Percentiles rank a stretch among this genome's conserved stretches.
These are phyloP conservation scores for Lippia alba DNA, from an alignment of 305 asterid genomes.

Conservation along the genomic window DNA sequence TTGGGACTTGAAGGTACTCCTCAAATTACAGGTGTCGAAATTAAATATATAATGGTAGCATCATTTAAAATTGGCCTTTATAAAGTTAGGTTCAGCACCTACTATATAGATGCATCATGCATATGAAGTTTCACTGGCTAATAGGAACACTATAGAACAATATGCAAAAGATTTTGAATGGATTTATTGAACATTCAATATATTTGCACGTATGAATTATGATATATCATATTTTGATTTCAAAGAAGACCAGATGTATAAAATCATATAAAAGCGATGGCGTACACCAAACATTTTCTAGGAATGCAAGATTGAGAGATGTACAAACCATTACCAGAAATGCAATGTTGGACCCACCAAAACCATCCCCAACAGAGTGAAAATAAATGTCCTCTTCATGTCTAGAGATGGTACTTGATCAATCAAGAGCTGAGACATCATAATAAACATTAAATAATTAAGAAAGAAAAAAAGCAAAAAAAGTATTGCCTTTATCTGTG, in stretches of 20 bases:
- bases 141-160: not conserved
- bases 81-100: not conserved
- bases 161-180: not conserved
- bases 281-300: slow-evolving; percentile 2
- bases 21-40: no score
- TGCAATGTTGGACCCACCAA: slow-evolving; percentile 92
- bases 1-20: not conserved
- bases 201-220: slow-evolving; percentile 8
- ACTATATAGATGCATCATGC: slow-evolving; percentile 7
- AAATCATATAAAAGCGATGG: not conserved
- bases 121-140: slow-evolving; percentile 6
- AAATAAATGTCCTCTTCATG: slow-evolving; percentile 69
- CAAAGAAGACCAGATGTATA: slow-evolving; percentile 1
- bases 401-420: slow-evolving; percentile 69
- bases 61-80: no score
- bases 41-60: no score
- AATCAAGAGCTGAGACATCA: slow-evolving; percentile 55
- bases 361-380: slow-evolving; percentile 75
- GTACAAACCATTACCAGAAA: slow-evolving; percentile 63
- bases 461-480: not conserved
- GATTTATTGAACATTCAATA: not conserved
- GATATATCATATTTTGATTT: not conserved
- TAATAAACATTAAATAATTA: slow-evolving; percentile 25
- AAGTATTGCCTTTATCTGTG: not conserved
- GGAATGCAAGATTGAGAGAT: slow-evolving; percentile 10